Evolutionary conservation across 169 alveolate genomes (phyloP).

Genomic region (Eimeria necatrix): DNA sequence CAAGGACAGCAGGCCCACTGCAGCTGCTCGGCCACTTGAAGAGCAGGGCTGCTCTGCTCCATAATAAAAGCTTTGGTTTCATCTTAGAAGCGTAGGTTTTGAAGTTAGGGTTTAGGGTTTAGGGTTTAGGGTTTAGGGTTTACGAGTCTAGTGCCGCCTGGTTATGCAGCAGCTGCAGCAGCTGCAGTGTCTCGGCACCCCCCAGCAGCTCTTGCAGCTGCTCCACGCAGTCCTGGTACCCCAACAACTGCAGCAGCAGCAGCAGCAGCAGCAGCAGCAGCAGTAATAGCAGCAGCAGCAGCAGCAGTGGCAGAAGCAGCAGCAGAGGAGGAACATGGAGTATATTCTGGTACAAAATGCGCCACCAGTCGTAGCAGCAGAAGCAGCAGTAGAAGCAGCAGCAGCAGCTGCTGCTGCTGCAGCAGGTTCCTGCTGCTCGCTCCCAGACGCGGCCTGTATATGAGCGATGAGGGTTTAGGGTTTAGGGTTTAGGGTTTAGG

Average conservation of each 20-base stretch:
- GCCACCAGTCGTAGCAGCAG: not conserved
- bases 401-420: not conserved
- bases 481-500: not conserved
- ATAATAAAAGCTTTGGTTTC: not conserved
- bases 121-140: conserved; percentile 41
- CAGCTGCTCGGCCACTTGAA: not conserved
- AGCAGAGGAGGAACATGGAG: not conserved
- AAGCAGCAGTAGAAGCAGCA: not conserved
- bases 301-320: not conserved
- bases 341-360: not conserved
- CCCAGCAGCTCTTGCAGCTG: conserved; percentile 5
- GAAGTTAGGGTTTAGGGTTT: conserved; percentile 8
- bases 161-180: conserved; percentile 1
- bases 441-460: not conserved
- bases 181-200: not conserved
- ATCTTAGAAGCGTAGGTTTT: not conserved
- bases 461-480: not conserved
- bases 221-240: not conserved
- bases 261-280: not conserved
- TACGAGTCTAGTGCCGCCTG: not conserved
- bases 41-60: not conserved
- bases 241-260: not conserved
- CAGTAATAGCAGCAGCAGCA: not conserved
- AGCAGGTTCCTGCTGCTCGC: not conserved
- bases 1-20: too few species aligned